A percentile compares a stretch with the other conserved stretches of the same genome.
These are phyloP conservation scores for Fusarium coffeatum DNA, from an alignment of 2,329 filamentous ascomycete genomes.

Conservation along the genomic window DNA sequence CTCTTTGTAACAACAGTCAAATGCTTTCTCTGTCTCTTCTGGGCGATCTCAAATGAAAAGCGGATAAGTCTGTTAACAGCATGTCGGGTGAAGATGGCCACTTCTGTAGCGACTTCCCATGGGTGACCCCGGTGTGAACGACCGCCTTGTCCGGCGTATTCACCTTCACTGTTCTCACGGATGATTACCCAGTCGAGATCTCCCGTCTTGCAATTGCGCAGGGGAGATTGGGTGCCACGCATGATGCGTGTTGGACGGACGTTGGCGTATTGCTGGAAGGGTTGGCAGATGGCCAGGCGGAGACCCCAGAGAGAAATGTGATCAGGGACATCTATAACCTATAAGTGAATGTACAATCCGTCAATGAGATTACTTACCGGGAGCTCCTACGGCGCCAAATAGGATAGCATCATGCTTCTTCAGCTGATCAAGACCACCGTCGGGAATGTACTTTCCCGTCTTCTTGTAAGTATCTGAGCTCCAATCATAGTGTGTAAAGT, in stretches of 20 bases:
- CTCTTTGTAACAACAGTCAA: conserved; percentile 74
- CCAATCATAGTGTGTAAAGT: conserved; percentile 74
- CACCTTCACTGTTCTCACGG: conserved; percentile 74
- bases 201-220: conserved; percentile 62
- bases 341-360: neutral
- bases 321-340: conserved; percentile 65
- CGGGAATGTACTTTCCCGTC: conserved; percentile 65
- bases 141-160: conserved; percentile 74
- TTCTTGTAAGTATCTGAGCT: conserved; percentile 74
- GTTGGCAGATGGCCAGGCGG: conserved; percentile 72
- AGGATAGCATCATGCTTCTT: conserved; percentile 67
- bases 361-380: conserved; percentile 47
- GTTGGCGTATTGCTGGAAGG: conserved; percentile 74
- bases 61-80: conserved; percentile 69
- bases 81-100: conserved; percentile 71
- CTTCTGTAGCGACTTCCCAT: conserved; percentile 72
- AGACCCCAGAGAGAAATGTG: conserved; percentile 75
- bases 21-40: conserved; percentile 65
- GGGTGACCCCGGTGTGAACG: conserved; percentile 67
- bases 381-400: conserved; percentile 73
- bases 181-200: conserved; percentile 75
- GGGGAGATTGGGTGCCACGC: conserved; percentile 67
- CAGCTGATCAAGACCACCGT: conserved; percentile 52
- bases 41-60: conserved; percentile 72
- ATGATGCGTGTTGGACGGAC: conserved; percentile 72